Percentiles rank a stretch among this genome's conserved stretches.
Conservation (phyloP, 768 basidiomycete species). For the Calocybe cyanea region DNA sequence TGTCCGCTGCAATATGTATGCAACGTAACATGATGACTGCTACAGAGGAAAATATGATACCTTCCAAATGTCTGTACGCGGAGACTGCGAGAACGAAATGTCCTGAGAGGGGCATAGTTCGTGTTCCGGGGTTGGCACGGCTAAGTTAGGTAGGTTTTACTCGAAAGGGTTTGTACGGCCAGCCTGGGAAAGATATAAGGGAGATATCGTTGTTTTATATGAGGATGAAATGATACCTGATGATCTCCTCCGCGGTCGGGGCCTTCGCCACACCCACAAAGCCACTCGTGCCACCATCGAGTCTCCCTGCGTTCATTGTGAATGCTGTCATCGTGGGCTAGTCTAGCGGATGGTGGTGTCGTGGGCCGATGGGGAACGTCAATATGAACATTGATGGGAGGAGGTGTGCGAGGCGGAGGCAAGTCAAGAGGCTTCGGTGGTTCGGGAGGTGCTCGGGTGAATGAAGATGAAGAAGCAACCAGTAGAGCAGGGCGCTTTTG, state of each 20-base stretch:
- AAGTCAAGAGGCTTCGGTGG: constrained; percentile 58
- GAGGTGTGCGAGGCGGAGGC: constrained; percentile 56
- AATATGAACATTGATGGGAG: constrained; percentile 40
- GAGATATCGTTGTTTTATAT: constrained; percentile 1
- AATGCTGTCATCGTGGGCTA: constrained; percentile 18
- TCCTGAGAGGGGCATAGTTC: too few relatives aligned
- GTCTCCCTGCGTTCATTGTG: constrained; percentile 33
- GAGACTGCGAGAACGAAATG: too few relatives aligned
- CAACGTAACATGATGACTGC: too few relatives aligned
- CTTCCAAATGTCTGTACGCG: too few relatives aligned
- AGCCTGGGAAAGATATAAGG: constrained; percentile 41
- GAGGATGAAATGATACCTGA: constrained; percentile 45
- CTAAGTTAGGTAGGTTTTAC: constrained; percentile 24
- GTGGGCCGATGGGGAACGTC: constrained; percentile 34
- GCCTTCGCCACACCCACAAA: constrained; percentile 79
- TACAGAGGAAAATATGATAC: too few relatives aligned
- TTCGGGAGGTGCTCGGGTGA: constrained; percentile 26
- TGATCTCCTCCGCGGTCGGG: constrained; percentile 66
- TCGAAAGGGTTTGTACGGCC: constrained; percentile 70
- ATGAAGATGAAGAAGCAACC: constrained; percentile 5
- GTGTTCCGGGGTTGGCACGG: too few relatives aligned
- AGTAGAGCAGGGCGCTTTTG: constrained; percentile 14
- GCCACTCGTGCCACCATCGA: constrained; percentile 85
- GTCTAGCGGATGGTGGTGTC: constrained; percentile 24
- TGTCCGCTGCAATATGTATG: too few relatives aligned